Evolutionary conservation across 805 yeast species (phyloP).

Genomic region (Ogataea methanolica): DNA sequence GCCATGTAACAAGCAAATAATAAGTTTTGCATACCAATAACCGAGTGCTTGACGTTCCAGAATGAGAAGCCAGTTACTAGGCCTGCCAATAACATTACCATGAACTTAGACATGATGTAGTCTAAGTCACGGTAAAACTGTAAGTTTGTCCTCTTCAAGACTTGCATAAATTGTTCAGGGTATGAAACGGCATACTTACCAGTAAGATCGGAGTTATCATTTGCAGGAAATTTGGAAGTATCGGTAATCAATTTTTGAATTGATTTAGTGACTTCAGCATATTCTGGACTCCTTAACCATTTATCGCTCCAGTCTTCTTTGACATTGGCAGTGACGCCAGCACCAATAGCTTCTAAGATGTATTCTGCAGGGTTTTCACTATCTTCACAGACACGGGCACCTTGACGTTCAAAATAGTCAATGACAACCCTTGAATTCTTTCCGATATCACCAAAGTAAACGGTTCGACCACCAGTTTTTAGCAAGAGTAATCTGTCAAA

Average conservation of each 20-base stretch:
- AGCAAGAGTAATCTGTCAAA: slow-evolving; percentile 44
- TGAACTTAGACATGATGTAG: slow-evolving; percentile 58
- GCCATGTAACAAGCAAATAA: slow-evolving; percentile 56
- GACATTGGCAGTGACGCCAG: slow-evolving; percentile 31
- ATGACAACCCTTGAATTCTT: slow-evolving; percentile 17
- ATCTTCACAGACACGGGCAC: slow-evolving; percentile 36
- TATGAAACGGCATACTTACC: slow-evolving; percentile 25
- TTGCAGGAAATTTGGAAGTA: background rate
- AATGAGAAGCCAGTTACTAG: slow-evolving; percentile 70
- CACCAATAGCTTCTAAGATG: slow-evolving; percentile 36
- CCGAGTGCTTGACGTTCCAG: slow-evolving; percentile 45
- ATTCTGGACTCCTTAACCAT: slow-evolving; percentile 22
- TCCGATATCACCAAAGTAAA: slow-evolving; percentile 38
- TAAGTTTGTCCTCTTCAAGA: slow-evolving; percentile 36
- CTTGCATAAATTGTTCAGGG: slow-evolving; percentile 37
- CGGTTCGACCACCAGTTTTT: slow-evolving; percentile 48
- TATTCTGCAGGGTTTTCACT: slow-evolving; percentile 40
- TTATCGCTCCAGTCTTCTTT: slow-evolving; percentile 31
- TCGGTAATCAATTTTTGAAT: background rate
- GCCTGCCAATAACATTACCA: slow-evolving; percentile 39
- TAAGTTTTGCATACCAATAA: slow-evolving; percentile 37
- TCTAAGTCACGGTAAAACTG: slow-evolving; percentile 58
- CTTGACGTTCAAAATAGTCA: slow-evolving; percentile 28
- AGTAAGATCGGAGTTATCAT: too few relatives aligned
- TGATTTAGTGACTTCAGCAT: background rate